Base-by-base conservation (phyloP, 2,329 filamentous ascomycete genomes). In the Capronia coronata region DNA sequence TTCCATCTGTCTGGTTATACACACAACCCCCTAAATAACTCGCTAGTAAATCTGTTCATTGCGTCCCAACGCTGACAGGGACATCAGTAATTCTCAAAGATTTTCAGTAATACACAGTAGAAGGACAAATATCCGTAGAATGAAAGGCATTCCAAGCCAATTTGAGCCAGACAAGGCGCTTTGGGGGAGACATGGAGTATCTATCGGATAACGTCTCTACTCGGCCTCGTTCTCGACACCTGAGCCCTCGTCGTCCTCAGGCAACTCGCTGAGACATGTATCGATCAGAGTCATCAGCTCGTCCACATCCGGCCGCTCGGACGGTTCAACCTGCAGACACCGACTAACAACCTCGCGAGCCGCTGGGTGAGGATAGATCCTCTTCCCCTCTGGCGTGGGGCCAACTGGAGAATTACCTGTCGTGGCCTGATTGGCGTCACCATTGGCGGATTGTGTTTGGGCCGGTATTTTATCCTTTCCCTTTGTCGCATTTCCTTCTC, bases 341-440 rank as follows among this genome's bases (percentile, higher is more conserved):
- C 78, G 83, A 64, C 89, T 77, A 46, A 98, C 91, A 10, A 98
- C 79, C 52, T 94, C 84, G 66, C 91, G 85, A 39, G 96, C 87
- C 1, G 80, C 76, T 44, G 91, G 87, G 58, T 86, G 90, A 51
- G 96, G 57, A 30, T 59, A 90, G 1, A 67, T 70, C 18, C 75
- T 70, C 9, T 77, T 70, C 18, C 75, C 70, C 9, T 77, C 74
- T 13, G 19, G 3, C 5, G 38, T 3, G n/a, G 46, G 25, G 6
- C 6, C 6, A 27, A 27, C 25, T 5, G 25, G 5, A 27, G 6
- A 5, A 27, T 5, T 27, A 27, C 25, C 25, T 6, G 25, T 48
- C 32, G 46, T 22, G 21, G 11, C 16, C 27, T 37, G 37, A 4
- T 46, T 48, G n/a, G 42, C 61, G 58, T 55, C 60, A 2, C 61